These are phyloP conservation scores for Glonium stellatum DNA, from an alignment of 495 filamentous ascomycete genomes.

Conservation along the genomic window DNA sequence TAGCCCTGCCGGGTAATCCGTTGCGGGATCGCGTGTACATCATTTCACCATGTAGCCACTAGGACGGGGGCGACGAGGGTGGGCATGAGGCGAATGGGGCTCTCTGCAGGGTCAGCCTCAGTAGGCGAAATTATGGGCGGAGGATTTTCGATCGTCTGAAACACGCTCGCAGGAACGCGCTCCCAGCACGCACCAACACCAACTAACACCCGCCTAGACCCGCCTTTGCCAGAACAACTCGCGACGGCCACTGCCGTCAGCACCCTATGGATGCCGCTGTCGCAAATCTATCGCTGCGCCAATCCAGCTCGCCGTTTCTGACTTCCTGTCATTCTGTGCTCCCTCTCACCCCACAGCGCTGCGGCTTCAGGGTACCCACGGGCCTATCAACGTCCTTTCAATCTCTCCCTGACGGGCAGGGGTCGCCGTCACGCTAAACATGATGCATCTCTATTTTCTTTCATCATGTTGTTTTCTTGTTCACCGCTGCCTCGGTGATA, in stretches of 20 bases:
- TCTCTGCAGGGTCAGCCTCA: not conserved
- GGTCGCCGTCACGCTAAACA: constrained; percentile 1
- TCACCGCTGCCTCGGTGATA: constrained; percentile 8
- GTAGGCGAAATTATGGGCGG: not conserved
- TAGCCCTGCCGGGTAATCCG: not conserved
- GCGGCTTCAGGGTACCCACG: not conserved
- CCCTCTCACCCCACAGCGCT: not conserved
- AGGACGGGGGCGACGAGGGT: not conserved
- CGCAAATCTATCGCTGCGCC: constrained; percentile 11
- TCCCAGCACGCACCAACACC: not conserved
- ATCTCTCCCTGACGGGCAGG: constrained; percentile 22
- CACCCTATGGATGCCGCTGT: constrained; percentile 20
- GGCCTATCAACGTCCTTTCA: constrained; percentile 16
- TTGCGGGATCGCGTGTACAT: not conserved
- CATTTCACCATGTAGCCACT: not conserved
- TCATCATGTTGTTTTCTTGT: constrained; percentile 12
- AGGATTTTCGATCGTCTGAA: not conserved
- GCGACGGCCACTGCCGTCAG: constrained; percentile 19
- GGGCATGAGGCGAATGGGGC: not conserved
- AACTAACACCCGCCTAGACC: not conserved
- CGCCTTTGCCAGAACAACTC: constrained; percentile 2
- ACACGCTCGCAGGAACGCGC: not conserved
- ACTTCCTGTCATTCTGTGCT: not conserved
- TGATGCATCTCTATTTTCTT: not conserved
- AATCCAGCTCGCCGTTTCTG: constrained; percentile 9